phyloP scores from a whole-genome alignment of 768 basidiomycete genomes.

The Suillus clintonianus region DNA sequence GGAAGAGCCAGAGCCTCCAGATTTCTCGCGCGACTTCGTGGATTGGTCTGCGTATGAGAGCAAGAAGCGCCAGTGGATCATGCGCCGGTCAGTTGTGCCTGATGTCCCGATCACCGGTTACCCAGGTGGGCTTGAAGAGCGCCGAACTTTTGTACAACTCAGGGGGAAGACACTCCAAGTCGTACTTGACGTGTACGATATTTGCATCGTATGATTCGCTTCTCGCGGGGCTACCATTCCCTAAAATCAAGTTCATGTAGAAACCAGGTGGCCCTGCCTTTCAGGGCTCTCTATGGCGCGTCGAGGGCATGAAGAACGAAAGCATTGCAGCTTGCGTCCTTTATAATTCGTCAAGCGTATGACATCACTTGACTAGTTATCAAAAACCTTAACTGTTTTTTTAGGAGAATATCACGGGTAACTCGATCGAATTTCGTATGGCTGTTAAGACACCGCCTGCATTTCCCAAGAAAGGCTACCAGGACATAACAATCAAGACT shows the following conservation, averaged over 20 bases:
- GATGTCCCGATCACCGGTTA: constrained; percentile 48
- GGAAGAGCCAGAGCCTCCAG: constrained; percentile 52
- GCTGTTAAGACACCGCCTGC: constrained; percentile 48
- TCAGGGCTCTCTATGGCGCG: constrained; percentile 45
- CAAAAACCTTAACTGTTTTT: not conserved
- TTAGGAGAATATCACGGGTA: constrained; percentile 46
- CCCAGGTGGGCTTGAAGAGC: constrained; percentile 44
- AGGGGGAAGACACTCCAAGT: constrained; percentile 43
- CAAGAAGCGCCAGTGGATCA: constrained; percentile 43
- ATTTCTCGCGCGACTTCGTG: constrained; percentile 50
- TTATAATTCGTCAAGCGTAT: constrained; percentile 42
- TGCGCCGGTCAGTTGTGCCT: constrained; percentile 46
- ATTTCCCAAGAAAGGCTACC: constrained; percentile 35
- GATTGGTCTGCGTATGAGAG: constrained; percentile 46
- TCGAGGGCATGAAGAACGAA: constrained; percentile 56
- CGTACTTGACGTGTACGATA: constrained; percentile 42
- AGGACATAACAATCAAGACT: constrained; percentile 46
- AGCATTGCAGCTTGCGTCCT: constrained; percentile 49
- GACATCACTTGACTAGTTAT: constrained; percentile 13
- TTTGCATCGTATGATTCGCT: constrained; percentile 39
- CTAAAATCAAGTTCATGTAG: constrained; percentile 17
- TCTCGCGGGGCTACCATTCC: not conserved
- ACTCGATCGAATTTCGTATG: constrained; percentile 48
- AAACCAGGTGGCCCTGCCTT: constrained; percentile 35
- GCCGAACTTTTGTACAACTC: constrained; percentile 41